A percentile compares a stretch with the other conserved stretches of the same genome.
These are phyloP conservation scores for Alternaria tenuissima DNA, from an alignment of 2,329 filamentous ascomycete genomes.

Conservation along the genomic window DNA sequence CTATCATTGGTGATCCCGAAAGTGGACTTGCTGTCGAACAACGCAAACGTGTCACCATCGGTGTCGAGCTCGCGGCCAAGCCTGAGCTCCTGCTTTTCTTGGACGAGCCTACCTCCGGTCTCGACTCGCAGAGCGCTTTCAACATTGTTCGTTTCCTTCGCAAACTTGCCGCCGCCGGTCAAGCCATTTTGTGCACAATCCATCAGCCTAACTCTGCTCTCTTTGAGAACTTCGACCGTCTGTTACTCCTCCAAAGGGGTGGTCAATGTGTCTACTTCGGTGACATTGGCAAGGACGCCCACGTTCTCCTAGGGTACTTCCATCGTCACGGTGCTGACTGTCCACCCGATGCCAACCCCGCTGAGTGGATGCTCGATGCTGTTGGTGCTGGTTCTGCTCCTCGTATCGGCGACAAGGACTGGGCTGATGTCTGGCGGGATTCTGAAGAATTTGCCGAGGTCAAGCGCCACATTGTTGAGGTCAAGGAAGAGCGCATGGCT, in stretches of 20 bases:
- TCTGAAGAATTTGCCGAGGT: slow-evolving; percentile 73
- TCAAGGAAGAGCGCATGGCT: slow-evolving; percentile 69
- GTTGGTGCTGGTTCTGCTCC: slow-evolving; percentile 78
- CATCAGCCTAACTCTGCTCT: slow-evolving; percentile 87
- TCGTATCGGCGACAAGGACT: slow-evolving; percentile 77
- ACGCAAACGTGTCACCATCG: slow-evolving; percentile 67
- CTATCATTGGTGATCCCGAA: slow-evolving; percentile 69
- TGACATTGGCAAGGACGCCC: slow-evolving; percentile 79
- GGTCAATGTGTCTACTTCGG: slow-evolving; percentile 88
- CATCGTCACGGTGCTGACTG: slow-evolving; percentile 65
- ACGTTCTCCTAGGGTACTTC: slow-evolving; percentile 69
- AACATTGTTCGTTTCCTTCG: slow-evolving; percentile 81
- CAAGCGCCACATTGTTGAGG: slow-evolving; percentile 71
- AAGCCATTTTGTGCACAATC: slow-evolving; percentile 90
- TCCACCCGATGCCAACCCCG: slow-evolving; percentile 62
- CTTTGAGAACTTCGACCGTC: slow-evolving; percentile 87
- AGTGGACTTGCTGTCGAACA: slow-evolving; percentile 71
- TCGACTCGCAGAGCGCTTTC: slow-evolving; percentile 76
- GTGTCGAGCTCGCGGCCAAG: slow-evolving; percentile 68
- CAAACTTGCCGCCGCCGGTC: slow-evolving; percentile 79
- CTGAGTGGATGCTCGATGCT: slow-evolving; percentile 86
- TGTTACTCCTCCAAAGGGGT: slow-evolving; percentile 79
- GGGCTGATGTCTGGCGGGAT: slow-evolving; percentile 80
- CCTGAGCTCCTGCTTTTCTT: slow-evolving; percentile 79
- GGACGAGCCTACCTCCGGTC: slow-evolving; percentile 79